Base-by-base conservation (phyloP, 1,139 yeast genomes). In the Yamadazyma buinensis region DNA sequence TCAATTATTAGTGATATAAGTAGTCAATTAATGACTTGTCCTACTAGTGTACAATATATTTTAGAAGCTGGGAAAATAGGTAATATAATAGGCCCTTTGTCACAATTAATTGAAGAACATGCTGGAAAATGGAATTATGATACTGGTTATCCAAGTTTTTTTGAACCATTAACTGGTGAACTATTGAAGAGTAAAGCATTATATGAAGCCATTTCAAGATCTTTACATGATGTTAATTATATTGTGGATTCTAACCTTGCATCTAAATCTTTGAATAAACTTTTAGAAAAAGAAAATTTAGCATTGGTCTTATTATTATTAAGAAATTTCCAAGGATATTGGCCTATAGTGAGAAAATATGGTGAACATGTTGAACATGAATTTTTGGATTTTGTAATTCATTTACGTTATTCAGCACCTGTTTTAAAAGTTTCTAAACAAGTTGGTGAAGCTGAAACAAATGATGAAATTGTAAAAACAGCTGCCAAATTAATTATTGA, bases 281-380 rank as follows among this genome's bases (percentile, higher is more conserved):
- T 49, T 41, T 59, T 52, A 34, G 43, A 38, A 34, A 61, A 44
- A 6, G 51, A 58, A 9, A 66, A 62, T 32, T 56, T 77, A 24
- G 52, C 57, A 1, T 48, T 68, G 28, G 42, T 76, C 2, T 48
- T 73, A 7, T 51, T 67, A 5, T 56, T 76, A 17, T 58, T 77
- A 22, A 61, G 73, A 38, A 51, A 64, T 13, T 80, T 79, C 48
- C 84, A 82, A 47, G 79, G 80, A 12, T 73, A 72, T 30, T 74
- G 75, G 67, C 63, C 71, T 15, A 55, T 81, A 25, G 61, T 55
- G 34, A 67, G 87, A 39, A 80, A 80, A 44, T 66, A 65, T 31
- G 92, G 88, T 12, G 83, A 78, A 7, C 92, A 84, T 57, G 84
- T 82, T 15, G 74, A 75, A 36, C 63, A 63, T 33, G 87, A 82